Evolutionary conservation across 495 filamentous ascomycete genomes (phyloP), one percentile per base, ranked within the genome.

Genomic region (Aspergillus bridgeri): DNA sequence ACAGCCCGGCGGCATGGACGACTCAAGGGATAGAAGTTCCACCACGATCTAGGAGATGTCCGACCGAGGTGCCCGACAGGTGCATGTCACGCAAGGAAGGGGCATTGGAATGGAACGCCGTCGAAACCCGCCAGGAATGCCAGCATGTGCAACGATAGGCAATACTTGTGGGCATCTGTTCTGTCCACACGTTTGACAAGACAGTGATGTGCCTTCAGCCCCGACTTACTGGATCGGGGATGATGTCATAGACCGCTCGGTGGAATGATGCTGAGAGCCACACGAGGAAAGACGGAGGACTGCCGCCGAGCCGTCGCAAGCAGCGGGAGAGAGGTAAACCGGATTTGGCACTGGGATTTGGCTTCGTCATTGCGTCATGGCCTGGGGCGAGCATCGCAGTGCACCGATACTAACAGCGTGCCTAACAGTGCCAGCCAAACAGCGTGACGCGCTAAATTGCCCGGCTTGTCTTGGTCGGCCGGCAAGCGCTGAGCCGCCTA

Each of bases 321-420:
- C 6, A 22, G 7, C 48, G 17, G 21, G 0, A 25, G 48, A 48
- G 52, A 58, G 55, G 33, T 48, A 43, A 48, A 54, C 52, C 45
- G 57, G 56, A 51, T 58, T 56, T 48, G 53, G 42, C 43, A 50
- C 22, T 15, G 22, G 21, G 2, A 50, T 15, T 56, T 42, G 53
- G 42, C 43, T 19, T 48, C 24, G 3, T 47, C 23, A 6, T 56
- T 56, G 42, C 53, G 42, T 56, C 53, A 56, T 20, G 18, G 3
- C 22, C 5, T 18, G 22, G 52, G 38, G 33, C 19, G 3, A n/a
- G 20, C 20, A 23, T 22, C 21, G 11, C 1, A 3, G 7, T 15
- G 21, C 6, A n/a, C 48, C 27, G 21, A 49, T n/a, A 8, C n/a
- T n/a, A n/a, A n/a, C n/a, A n/a, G n/a, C n/a, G n/a, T n/a, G n/a